Evolutionary conservation across 2,329 filamentous ascomycete species (phyloP).

Genomic region (Calycina herbarum): DNA sequence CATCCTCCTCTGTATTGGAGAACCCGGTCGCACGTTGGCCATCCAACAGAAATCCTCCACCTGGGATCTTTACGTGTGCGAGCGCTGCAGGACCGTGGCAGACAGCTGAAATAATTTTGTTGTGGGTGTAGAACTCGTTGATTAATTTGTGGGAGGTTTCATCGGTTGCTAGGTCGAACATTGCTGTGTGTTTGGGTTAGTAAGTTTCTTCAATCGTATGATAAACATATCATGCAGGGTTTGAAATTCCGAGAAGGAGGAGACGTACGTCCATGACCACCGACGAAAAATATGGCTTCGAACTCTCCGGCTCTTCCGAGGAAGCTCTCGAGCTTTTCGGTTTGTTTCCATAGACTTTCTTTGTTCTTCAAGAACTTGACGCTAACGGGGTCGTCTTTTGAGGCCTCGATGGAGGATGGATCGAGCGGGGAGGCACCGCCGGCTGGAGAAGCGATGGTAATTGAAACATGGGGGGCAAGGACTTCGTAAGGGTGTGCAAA

Average conservation of each 20-base stretch:
- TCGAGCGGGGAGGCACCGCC: constrained; percentile 46
- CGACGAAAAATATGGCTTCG: constrained; percentile 57
- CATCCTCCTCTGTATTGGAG: constrained; percentile 50
- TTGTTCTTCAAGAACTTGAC: constrained; percentile 45
- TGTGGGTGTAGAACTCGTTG: constrained; percentile 58
- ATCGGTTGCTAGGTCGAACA: constrained; percentile 48
- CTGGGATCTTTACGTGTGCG: constrained; percentile 52
- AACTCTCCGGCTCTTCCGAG: constrained; percentile 48
- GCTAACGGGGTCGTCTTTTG: constrained; percentile 41
- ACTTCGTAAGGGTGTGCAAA: constrained; percentile 47
- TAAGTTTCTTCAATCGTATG: background rate
- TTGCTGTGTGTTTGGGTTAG: constrained; percentile 12
- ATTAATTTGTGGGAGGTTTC: constrained; percentile 56
- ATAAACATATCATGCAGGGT: background rate
- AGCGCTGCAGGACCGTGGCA: constrained; percentile 70
- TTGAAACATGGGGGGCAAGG: constrained; percentile 41
- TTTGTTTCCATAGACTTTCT: constrained; percentile 51
- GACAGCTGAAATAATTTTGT: constrained; percentile 65
- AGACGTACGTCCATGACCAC: constrained; percentile 54
- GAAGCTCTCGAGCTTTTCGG: constrained; percentile 47
- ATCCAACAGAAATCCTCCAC: constrained; percentile 54
- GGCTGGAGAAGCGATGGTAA: constrained; percentile 45
- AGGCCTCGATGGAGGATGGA: constrained; percentile 42
- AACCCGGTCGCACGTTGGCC: constrained; percentile 62
- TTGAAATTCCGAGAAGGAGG: constrained; percentile 24